These are phyloP conservation scores for Melastoma malabathricum DNA, from an alignment of 345 rosid species.

Conservation along the genomic window DNA sequence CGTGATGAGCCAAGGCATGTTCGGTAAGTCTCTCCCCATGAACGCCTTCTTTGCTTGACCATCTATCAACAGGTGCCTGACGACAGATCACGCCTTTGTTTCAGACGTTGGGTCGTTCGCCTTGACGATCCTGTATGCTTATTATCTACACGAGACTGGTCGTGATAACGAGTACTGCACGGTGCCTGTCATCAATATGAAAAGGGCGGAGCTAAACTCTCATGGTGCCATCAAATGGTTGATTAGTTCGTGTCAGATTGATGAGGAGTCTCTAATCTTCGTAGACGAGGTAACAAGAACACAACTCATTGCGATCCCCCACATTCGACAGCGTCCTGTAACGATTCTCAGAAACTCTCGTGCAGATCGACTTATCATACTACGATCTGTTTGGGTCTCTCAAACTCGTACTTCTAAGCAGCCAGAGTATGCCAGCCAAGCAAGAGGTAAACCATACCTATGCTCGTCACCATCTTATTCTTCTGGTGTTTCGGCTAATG, in stretches of 20 bases:
- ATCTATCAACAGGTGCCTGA: too few relatives aligned
- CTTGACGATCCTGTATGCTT: slow-evolving; percentile 45
- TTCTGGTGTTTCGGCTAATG: too few relatives aligned
- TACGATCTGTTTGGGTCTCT: slow-evolving; percentile 51
- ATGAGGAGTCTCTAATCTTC: slow-evolving; percentile 31
- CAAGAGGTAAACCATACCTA: slow-evolving; percentile 29
- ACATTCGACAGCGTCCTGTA: too few relatives aligned
- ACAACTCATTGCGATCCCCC: too few relatives aligned
- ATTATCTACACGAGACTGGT: slow-evolving; percentile 29
- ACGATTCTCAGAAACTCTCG: slow-evolving; percentile 10
- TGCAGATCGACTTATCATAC: slow-evolving; percentile 52
- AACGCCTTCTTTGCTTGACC: too few relatives aligned
- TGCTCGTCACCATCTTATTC: not conserved
- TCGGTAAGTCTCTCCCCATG: too few relatives aligned
- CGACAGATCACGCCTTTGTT: not conserved
- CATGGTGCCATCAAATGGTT: slow-evolving; percentile 34
- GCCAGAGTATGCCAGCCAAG: slow-evolving; percentile 31
- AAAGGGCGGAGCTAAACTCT: slow-evolving; percentile 29
- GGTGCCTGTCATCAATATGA: slow-evolving; percentile 52
- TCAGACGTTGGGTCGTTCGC: slow-evolving; percentile 33
- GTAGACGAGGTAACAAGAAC: slow-evolving; percentile 56
- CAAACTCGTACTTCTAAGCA: slow-evolving; percentile 35
- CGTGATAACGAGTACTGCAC: slow-evolving; percentile 32
- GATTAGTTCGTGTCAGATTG: slow-evolving; percentile 42
- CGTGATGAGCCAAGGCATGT: slow-evolving; percentile 31